A percentile compares a stretch with the other conserved stretches of the same genome.
Evolutionary conservation across 371 early-diverging fungal genomes (phyloP).

Genomic region (Mortierella sp.): DNA sequence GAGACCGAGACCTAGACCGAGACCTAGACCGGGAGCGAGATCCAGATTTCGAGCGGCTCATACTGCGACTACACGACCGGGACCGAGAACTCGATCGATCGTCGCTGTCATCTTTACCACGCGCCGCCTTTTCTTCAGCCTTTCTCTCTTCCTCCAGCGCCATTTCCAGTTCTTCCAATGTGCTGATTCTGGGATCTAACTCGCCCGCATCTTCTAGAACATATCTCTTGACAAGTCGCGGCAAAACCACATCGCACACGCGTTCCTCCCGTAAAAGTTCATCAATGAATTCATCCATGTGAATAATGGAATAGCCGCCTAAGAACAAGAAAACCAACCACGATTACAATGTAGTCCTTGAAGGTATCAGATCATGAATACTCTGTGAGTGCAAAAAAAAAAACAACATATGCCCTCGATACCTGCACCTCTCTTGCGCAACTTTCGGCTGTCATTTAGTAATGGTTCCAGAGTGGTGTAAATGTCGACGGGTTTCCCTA

Average conservation of each 20-base stretch:
- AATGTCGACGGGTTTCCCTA: conserved; percentile 79
- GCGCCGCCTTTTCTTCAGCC: conserved; percentile 25
- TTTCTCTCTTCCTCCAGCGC: conserved; percentile 66
- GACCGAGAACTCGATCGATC: conserved; percentile 25
- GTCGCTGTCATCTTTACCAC: conserved; percentile 10
- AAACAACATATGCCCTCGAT: conserved; percentile 13
- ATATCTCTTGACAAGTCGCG: conserved; percentile 81
- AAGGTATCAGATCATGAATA: too few relatives aligned
- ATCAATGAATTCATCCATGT: conserved; percentile 95
- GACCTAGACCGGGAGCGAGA: conserved; percentile 22
- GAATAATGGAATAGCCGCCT: conserved; percentile 71
- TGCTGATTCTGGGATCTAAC: conserved; percentile 84
- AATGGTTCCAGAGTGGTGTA: conserved; percentile 91
- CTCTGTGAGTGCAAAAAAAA: too few relatives aligned
- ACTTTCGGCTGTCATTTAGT: conserved; percentile 86
- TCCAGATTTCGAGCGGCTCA: not conserved
- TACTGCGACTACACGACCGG: conserved; percentile 10
- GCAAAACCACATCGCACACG: conserved; percentile 91
- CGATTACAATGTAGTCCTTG: too few relatives aligned
- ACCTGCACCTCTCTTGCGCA: conserved; percentile 74
- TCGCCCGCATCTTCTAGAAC: conserved; percentile 90
- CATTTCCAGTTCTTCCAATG: conserved; percentile 83
- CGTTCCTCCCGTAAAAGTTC: conserved; percentile 81
- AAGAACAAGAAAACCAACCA: not conserved
- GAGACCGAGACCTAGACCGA: conserved; percentile 9